Evolutionary conservation across 2,329 filamentous ascomycete species (phyloP).

Genomic region (Alternaria alternata): DNA sequence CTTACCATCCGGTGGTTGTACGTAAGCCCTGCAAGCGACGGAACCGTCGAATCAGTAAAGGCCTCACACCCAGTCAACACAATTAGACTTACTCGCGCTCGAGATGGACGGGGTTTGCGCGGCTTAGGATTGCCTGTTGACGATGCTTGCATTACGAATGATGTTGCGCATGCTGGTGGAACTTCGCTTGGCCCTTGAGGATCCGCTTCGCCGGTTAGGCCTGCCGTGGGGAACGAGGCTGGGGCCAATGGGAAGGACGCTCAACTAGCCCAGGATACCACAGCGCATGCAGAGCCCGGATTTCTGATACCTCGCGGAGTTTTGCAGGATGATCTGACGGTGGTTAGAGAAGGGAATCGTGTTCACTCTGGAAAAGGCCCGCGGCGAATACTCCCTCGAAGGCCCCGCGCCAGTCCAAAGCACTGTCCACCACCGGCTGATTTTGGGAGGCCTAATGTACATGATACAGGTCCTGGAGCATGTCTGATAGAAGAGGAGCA

Average conservation of each 20-base stretch:
- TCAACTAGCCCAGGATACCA: conserved; percentile 13
- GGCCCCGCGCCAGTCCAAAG: conserved; percentile 15
- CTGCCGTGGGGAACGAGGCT: conserved; percentile 16
- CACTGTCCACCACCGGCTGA: conserved; percentile 11
- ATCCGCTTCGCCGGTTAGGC: conserved; percentile 30
- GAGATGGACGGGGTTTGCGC: conserved; percentile 52
- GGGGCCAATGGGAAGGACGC: conserved; percentile 9
- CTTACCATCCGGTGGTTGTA: conserved; percentile 56
- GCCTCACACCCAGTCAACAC: not conserved
- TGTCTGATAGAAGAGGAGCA: not conserved
- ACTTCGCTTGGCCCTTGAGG: conserved; percentile 34
- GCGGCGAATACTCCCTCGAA: conserved; percentile 2
- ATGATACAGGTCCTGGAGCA: not conserved
- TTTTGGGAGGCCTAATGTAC: conserved; percentile 12
- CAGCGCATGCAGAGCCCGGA: conserved; percentile 1
- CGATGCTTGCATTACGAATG: conserved; percentile 36
- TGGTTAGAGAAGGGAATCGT: not conserved
- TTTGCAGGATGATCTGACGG: conserved; percentile 1
- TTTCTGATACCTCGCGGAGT: conserved; percentile 1
- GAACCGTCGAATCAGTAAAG: conserved; percentile 6
- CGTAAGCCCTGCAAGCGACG: conserved; percentile 45
- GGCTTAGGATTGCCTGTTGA: conserved; percentile 39
- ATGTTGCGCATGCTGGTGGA: conserved; percentile 32
- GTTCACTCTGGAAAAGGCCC: conserved; percentile 7
- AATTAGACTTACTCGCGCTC: conserved; percentile 41